Base-by-base conservation (phyloP, 116 monocot genomes). In the Iris pallida region DNA sequence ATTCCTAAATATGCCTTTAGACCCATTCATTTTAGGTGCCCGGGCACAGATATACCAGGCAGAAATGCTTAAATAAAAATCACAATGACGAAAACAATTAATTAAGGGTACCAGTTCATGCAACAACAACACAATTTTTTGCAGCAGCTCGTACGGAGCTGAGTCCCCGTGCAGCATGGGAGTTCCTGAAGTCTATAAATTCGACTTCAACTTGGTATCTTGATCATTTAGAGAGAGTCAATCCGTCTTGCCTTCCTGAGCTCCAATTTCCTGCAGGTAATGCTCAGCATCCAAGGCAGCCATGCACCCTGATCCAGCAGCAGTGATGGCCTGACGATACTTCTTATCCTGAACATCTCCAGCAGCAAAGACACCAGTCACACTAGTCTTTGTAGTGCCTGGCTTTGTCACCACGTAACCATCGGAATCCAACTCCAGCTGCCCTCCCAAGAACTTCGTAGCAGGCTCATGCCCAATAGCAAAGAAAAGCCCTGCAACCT, bases 271-370 rank as follows among this genome's bases (percentile, higher is more conserved):
- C 76, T 90, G 97, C 70, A 97, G 85, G 70, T 90, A 97, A 71
- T 97, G 97, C 55, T 97, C 97, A 30, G 92, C 92, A 75, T 97
- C 97, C 64, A 97, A 61, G 17, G 97, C 92, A 62, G 97, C 92
- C 90, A 97, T 92, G 74, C 97, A 97, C 3, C 97, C 97, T 73
- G 93, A 82, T 65, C 89, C 93, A 13, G 89, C 93, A 11, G 93
- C 93, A 1, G 93, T 94, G 15, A 94, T 72, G 0, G 93, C 93
- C 72, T 94, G 93, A 51, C 93, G 76, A 47, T 89, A 94, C 77
- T 90, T 94, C 80, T 94, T 94, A 76, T 94, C 93, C 75, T 94
- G 89, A 18, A 94, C 89, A 47, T 94, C 93, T 5, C 93, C 93
- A 55, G 93, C 86, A 17, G 93, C 93, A 79, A 87, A 94, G 8